Percentiles rank a stretch among this genome's conserved stretches.
Conservation (phyloP, 495 filamentous ascomycete species). For the Lasiosphaeria miniovina region DNA sequence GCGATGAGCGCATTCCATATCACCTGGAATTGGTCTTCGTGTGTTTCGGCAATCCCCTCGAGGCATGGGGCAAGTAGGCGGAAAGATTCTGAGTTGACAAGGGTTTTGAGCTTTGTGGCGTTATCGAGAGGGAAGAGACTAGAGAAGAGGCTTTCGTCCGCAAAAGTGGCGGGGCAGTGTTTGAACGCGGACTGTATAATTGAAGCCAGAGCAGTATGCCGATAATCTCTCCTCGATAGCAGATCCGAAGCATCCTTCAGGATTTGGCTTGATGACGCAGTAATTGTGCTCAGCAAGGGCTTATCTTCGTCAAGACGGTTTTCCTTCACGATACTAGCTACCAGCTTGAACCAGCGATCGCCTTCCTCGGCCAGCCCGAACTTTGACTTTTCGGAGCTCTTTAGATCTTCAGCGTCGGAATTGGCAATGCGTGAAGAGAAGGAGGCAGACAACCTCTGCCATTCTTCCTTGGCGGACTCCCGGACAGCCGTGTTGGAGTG, state of each 20-base stretch:
- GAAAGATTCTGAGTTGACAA: slow-evolving; percentile 34
- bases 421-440: slow-evolving; percentile 61
- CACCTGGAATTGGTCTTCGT: slow-evolving; percentile 37
- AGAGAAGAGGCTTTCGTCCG: slow-evolving; percentile 8
- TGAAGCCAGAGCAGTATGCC: slow-evolving; percentile 75
- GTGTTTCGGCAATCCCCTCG: slow-evolving; percentile 22
- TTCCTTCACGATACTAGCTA: slow-evolving; percentile 37
- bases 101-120: slow-evolving; percentile 21
- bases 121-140: slow-evolving; percentile 22
- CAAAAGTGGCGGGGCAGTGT: slow-evolving; percentile 27
- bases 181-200: slow-evolving; percentile 49
- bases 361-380: slow-evolving; percentile 57
- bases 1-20: slow-evolving; percentile 37
- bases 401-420: slow-evolving; percentile 75
- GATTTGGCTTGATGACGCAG: slow-evolving; percentile 23
- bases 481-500: slow-evolving; percentile 25
- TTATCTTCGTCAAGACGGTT: not conserved
- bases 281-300: slow-evolving; percentile 12
- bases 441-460: slow-evolving; percentile 51
- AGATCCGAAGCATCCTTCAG: slow-evolving; percentile 32
- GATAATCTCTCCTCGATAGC: slow-evolving; percentile 61
- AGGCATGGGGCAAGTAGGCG: slow-evolving; percentile 38
- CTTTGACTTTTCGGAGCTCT: slow-evolving; percentile 70
- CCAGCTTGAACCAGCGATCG: slow-evolving; percentile 59
- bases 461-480: slow-evolving; percentile 32